phyloP scores from a whole-genome alignment of 768 basidiomycete species.

The Lactarius akahatsu region DNA sequence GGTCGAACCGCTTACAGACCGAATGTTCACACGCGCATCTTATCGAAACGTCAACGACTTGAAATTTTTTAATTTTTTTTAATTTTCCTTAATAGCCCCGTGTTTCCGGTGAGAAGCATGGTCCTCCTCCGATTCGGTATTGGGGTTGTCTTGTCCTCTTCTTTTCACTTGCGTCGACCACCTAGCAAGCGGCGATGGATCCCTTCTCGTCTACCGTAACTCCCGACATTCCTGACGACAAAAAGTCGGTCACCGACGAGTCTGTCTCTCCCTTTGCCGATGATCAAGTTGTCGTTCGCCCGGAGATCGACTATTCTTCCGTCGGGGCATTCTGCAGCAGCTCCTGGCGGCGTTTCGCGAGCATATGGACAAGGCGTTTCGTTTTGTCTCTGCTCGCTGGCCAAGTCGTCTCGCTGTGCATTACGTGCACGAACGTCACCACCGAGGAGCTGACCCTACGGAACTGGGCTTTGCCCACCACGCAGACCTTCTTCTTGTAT shows the following conservation, averaged over 20 bases:
- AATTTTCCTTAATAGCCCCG: neutral
- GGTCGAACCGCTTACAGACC: neutral
- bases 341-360: constrained; percentile 59
- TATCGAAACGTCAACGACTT: neutral
- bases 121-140: neutral
- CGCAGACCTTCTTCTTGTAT: constrained; percentile 82
- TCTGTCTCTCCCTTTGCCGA: neutral
- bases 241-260: neutral
- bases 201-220: constrained; percentile 1
- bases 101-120: neutral
- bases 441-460: constrained; percentile 72
- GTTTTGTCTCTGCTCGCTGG: constrained; percentile 68
- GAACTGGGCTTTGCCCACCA: constrained; percentile 74
- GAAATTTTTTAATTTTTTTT: neutral
- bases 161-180: neutral
- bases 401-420: constrained; percentile 82
- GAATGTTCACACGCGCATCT: constrained; percentile 10
- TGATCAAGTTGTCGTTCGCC: constrained; percentile 38
- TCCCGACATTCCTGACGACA: neutral
- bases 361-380: constrained; percentile 78
- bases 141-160: neutral
- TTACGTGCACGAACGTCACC: constrained; percentile 85
- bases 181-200: neutral
- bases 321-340: constrained; percentile 51
- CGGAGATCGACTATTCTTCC: constrained; percentile 70